Evolutionary conservation across 805 yeast genomes (phyloP), one percentile per base, ranked within the genome.

Genomic region (Metschnikowia santaceciliae): DNA sequence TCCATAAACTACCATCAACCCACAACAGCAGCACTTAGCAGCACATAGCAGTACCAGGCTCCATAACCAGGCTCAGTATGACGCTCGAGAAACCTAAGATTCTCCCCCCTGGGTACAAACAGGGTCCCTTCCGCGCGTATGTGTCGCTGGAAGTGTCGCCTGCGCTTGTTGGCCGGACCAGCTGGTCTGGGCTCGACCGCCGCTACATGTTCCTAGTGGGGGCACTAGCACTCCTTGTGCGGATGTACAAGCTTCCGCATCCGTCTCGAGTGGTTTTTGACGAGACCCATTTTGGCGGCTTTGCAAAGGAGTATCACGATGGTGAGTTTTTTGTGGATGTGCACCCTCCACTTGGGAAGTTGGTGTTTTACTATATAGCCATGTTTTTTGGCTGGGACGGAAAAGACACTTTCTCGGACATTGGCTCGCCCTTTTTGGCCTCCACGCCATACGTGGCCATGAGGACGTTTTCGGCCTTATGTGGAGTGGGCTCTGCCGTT

Each of bases 301-400:
- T 64, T 55, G 70, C 74, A 7, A 58, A 64, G 40, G 69, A 74
- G 35, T 82, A 82, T 65, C 74, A 75, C 55, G 71, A 71, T 47
- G 88, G 88, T 22, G 72, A 77, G 38, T 84, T 81, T 63, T 85
- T 83, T 66, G 71, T 85, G 58, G 90, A 84, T 59, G 84, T 84
- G 26, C 86, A 85, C 55, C 91, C 92, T 10, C 91, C 92, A 4
- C 68, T 86, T 47, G 83, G 79, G 36, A 82, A 84, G 57, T 67
- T 86, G 66, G 64, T 83, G 11, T 83, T 76, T 59, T 81, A 80
- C 32, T 72, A 77, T 48, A 69, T 83, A 6, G 84, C 83, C 2
- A 66, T 70, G 53, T 36, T 80, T 15, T 74, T 73, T 34, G 83
- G 84, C 4, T 82, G 77, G 68, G 74, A 81, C 55, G 88, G 74